These are phyloP conservation scores for Acacia acuminata DNA, from an alignment of 306 rosid species.

Conservation along the genomic window DNA sequence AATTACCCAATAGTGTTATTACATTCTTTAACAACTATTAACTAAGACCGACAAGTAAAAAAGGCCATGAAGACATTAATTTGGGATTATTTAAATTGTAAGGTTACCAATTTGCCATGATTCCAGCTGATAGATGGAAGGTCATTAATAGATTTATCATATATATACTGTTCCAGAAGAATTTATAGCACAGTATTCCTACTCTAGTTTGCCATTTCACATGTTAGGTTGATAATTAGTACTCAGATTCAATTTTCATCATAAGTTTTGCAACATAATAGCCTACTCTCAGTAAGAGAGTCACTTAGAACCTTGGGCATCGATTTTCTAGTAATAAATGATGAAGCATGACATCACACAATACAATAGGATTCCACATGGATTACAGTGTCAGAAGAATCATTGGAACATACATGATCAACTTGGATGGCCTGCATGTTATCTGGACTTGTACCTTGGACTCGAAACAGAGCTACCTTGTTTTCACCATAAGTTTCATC, in stretches of 20 bases:
- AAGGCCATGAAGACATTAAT: background rate
- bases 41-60: background rate
- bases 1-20: background rate
- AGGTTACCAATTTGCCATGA: background rate
- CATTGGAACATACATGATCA: conserved; percentile 61
- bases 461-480: conserved; percentile 71
- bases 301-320: conserved; percentile 13
- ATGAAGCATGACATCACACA: background rate
- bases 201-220: background rate
- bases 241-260: conserved; percentile 10
- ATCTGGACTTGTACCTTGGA: conserved; percentile 78
- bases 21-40: background rate
- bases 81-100: conserved; percentile 1
- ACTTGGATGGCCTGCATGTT: conserved; percentile 95
- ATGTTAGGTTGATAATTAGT: background rate
- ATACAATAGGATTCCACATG: conserved; percentile 3
- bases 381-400: conserved; percentile 5
- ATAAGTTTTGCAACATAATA: background rate
- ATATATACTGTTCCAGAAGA: conserved; percentile 3
- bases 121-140: background rate
- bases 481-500: conserved; percentile 72
- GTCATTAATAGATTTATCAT: background rate
- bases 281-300: conserved; percentile 7
- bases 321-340: background rate
- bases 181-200: background rate